phyloP scores from a whole-genome alignment of 2,329 filamentous ascomycete genomes.

The Cladophialophora bantiana region DNA sequence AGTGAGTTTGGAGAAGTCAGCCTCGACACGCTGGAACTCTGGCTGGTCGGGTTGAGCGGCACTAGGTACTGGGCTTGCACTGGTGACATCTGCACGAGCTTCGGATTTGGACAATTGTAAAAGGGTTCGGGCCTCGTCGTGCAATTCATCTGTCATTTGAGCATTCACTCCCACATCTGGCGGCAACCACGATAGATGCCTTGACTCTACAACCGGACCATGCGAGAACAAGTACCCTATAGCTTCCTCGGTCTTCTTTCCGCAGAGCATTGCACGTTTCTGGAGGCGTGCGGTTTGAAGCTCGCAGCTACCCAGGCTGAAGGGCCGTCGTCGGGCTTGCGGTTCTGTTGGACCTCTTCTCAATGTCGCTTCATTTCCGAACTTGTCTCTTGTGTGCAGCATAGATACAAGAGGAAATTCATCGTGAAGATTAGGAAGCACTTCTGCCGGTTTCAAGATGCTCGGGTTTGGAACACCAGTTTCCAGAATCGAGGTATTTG shows the following conservation, averaged over 20 bases:
- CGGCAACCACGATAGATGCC: not conserved
- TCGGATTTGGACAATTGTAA: not conserved
- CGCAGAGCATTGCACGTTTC: not conserved
- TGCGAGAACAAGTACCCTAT: not conserved
- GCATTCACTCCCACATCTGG: not conserved
- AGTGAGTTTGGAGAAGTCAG: constrained; percentile 10
- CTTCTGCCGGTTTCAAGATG: not conserved
- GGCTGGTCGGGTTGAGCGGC: not conserved
- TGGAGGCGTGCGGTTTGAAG: not conserved
- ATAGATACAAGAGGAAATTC: not conserved
- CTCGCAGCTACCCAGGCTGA: not conserved
- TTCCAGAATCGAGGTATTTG: not conserved
- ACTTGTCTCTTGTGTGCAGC: not conserved
- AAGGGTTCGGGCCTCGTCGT: not conserved
- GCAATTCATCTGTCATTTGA: not conserved
- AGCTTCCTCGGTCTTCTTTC: not conserved
- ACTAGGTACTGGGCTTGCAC: not conserved
- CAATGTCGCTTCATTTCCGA: not conserved
- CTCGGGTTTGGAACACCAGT: not conserved
- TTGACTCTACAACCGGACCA: not conserved
- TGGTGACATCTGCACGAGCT: not conserved
- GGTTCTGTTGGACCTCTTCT: not conserved
- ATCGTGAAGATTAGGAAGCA: not conserved
- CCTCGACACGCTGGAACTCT: not conserved
- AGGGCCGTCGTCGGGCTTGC: not conserved